phyloP scores from a whole-genome alignment of 805 yeast species.

The Vanderwaltozyma tropicalis region DNA sequence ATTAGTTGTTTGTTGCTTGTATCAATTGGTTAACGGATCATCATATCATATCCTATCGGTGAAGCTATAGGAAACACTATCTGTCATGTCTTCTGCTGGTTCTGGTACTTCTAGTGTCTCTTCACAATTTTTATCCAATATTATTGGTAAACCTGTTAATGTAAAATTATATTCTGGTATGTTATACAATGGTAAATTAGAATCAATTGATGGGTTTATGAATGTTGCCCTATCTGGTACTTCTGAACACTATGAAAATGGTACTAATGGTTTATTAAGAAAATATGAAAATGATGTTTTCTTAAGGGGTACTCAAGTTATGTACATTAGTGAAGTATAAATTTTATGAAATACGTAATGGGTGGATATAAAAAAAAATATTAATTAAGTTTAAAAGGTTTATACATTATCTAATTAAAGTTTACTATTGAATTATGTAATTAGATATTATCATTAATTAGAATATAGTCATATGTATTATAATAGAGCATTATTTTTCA shows the following conservation, averaged over 20 bases:
- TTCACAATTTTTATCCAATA: slow-evolving; percentile 66
- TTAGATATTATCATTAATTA: too few species aligned
- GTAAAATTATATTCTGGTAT: slow-evolving; percentile 84
- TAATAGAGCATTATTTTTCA: too few species aligned
- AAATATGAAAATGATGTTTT: slow-evolving; percentile 27
- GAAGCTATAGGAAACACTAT: too few species aligned
- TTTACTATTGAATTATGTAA: too few species aligned
- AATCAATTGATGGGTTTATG: slow-evolving; percentile 95
- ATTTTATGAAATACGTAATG: too few species aligned
- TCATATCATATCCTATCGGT: too few species aligned
- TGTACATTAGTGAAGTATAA: slow-evolving; percentile 28
- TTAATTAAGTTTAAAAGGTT: too few species aligned
- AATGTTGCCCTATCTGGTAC: slow-evolving; percentile 79
- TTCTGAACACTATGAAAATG: slow-evolving; percentile 40
- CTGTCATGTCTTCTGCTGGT: background rate
- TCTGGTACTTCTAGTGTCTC: slow-evolving; percentile 35
- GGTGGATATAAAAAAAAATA: too few species aligned
- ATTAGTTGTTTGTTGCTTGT: too few species aligned
- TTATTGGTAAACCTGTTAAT: slow-evolving; percentile 68
- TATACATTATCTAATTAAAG: too few species aligned
- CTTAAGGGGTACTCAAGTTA: slow-evolving; percentile 29
- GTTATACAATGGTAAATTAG: slow-evolving; percentile 65
- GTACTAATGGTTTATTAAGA: slow-evolving; percentile 22
- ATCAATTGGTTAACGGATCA: too few species aligned
- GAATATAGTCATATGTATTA: too few species aligned